Base-by-base conservation (phyloP, 495 filamentous ascomycete genomes). In the Neurospora pannonica region DNA sequence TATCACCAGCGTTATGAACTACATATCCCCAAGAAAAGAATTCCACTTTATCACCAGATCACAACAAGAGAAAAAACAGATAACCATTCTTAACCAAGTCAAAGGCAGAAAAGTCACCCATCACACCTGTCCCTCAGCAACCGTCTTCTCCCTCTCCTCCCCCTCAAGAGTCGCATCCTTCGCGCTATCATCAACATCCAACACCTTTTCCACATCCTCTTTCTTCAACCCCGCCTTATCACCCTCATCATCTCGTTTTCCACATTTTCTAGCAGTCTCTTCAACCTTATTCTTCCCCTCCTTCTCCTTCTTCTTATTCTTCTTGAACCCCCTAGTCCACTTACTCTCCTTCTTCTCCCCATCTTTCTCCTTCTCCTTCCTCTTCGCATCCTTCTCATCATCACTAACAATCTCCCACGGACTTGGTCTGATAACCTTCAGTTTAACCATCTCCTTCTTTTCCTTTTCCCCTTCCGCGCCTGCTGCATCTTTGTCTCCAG, bases 151-250 rank as follows among this genome's bases (percentile, higher is more conserved):
- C 73, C 48, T 82, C 74, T 81, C 77, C 76, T 78, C 78, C 42
- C 74, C 82, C 73, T 81, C 79, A 15, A 83, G 73, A 13, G 81
- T 82, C 17, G 84, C 84, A 74, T 86, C 84, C 76, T 85, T 86
- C 54, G 84, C 82, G 60, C 84, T 85, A 67, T 87, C 85, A 76
- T 87, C 85, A 38, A 87, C 76, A 75, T 87, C 85, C 73, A 87
- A 73, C 34, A 85, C 83, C 76, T 81, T 81, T 28, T 79, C 78
- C 71, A 80, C 79, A 71, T 83, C 80, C 70, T 70, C 69, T 43
- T 75, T 77, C 40, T 78, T 76, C 42, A 60, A 9, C 7, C 7
- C 28, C 15, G 6, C 15, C 6, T 67, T 6, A 34, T 75, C 71
- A n/a, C 42, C 36, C 10, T 19, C 60, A 21, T 73, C 70, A 28